Base-by-base conservation (phyloP, 208 protist species). In the Trypanosoma congolense region DNA sequence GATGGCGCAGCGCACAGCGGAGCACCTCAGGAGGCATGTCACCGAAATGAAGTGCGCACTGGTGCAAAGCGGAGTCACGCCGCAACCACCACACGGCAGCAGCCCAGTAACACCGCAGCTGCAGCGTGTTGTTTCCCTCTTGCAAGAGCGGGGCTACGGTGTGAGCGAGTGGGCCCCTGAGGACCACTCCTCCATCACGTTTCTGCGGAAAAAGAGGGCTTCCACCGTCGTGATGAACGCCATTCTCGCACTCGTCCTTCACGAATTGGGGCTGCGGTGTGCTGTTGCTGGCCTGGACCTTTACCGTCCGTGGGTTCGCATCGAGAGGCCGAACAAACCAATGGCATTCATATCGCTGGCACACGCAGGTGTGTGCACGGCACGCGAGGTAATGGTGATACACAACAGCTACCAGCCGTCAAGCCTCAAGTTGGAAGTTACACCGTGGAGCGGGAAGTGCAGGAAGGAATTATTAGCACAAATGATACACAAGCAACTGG, bases 221-320 rank as follows among this genome's bases (percentile, higher is more conserved):
- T 77, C 75, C 31, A 67, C 73, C 42, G 68, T 73, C 49, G 28
- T 87, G 2, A 61, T 87, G 3, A 87, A 87, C 40, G 30, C 73
- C 21, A 22, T 83, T 33, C 47, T 87, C 9, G 28, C 61, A 9
- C 26, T 74, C 0, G 52, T 75, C 18, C 65, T 87, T 36, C n/a
- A 40, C 28, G 53, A 56, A 14, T 18, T 75, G 3, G 55, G 48
- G 4, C 33, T 74, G 10, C 25, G 56, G 22, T 65, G 73, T 54
- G 63, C 58, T 29, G n/a, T 87, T n/a, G 70, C 71, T 4, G 80
- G 70, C 18, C 49, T 41, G 24, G 63, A 78, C 25, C 52, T 75
- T 16, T 22, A 64, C 16, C 75, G 63, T 47, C 62, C 67, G 1
- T 80, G 77, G 70, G 48, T 85, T 54, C 64, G 70, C 19, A 56